Evolutionary conservation across 371 early-diverging fungal genomes (phyloP).

Genomic region (Actinomucor elegans): DNA sequence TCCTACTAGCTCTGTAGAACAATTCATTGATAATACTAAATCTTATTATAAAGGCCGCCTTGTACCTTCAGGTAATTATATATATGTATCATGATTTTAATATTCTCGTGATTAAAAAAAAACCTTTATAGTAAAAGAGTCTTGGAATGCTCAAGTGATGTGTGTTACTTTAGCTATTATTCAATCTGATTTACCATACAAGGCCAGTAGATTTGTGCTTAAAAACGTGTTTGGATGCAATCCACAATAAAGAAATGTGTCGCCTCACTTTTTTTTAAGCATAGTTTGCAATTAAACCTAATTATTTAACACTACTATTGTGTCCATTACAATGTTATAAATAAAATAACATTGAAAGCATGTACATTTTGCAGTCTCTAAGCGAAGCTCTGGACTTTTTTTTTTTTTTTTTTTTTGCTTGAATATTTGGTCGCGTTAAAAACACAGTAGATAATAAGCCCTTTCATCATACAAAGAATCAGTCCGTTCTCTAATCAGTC

Average conservation of each 20-base stretch:
- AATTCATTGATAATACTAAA: conserved; percentile 14
- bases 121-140: conserved; percentile 32
- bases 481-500: no score
- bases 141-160: conserved; percentile 42
- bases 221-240: conserved; percentile 31
- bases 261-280: background rate
- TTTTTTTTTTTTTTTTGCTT: no score
- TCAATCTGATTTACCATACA: conserved; percentile 28
- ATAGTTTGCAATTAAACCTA: no score
- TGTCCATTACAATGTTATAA: no score
- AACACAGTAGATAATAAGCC: no score
- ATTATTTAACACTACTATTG: no score
- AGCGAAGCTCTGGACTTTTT: no score
- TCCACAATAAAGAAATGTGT: background rate
- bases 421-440: no score
- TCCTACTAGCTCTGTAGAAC: conserved; percentile 16
- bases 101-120: background rate
- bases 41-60: conserved; percentile 20
- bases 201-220: conserved; percentile 20
- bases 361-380: no score
- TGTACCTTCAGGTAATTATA: conserved; percentile 28
- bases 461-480: no score
- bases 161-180: conserved; percentile 31
- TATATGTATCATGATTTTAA: background rate
- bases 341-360: no score